Evolutionary conservation across 1,139 yeast species (phyloP).

Genomic region (Geotrichum cucujoidarum): DNA sequence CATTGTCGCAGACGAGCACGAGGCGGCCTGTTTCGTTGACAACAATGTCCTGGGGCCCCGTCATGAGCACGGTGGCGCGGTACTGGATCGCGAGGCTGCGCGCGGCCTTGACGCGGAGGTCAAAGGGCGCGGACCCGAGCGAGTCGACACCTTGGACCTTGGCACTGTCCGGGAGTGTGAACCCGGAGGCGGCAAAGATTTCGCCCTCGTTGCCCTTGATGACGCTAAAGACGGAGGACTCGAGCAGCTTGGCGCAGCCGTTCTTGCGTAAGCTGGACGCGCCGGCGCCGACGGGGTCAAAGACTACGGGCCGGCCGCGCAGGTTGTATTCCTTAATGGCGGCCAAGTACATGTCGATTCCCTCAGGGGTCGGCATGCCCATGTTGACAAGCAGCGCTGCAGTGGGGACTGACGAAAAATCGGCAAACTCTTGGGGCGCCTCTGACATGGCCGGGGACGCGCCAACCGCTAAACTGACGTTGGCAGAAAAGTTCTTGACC

Average conservation of each 20-base stretch:
- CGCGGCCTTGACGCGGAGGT: conserved; percentile 36
- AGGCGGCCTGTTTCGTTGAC: conserved; percentile 41
- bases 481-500: conserved; percentile 86
- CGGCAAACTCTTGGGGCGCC: conserved; percentile 59
- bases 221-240: conserved; percentile 58
- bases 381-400: conserved; percentile 64
- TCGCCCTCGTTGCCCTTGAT: conserved; percentile 91
- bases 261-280: conserved; percentile 60
- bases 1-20: conserved; percentile 47
- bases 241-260: conserved; percentile 48
- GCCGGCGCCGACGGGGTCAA: conserved; percentile 92
- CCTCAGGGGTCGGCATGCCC: conserved; percentile 58
- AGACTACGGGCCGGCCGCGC: conserved; percentile 57
- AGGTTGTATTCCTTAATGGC: conserved; percentile 61
- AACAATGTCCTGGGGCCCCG: conserved; percentile 52
- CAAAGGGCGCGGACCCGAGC: conserved; percentile 37
- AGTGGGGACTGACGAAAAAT: conserved; percentile 51
- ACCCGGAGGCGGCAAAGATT: conserved; percentile 47
- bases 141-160: conserved; percentile 29
- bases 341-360: conserved; percentile 43
- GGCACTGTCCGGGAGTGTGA: conserved; percentile 37
- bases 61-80: conserved; percentile 64
- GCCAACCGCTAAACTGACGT: conserved; percentile 79
- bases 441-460: conserved; percentile 95
- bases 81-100: conserved; percentile 50